Conservation (phyloP, 2,329 filamentous ascomycete species). For the Coniochaeta sp. region DNA sequence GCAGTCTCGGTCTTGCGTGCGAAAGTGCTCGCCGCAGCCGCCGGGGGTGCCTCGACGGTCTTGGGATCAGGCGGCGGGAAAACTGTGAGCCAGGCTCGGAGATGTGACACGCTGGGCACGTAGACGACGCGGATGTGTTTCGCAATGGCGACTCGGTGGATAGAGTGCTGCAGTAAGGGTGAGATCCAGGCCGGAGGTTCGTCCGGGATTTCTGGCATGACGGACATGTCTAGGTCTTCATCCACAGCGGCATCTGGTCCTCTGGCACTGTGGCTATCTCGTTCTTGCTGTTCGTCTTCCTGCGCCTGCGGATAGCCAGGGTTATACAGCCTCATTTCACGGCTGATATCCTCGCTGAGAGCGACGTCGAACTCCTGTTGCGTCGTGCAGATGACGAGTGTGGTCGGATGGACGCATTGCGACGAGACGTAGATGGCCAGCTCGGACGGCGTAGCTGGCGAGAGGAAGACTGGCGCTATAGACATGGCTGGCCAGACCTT, state of each 20-base stretch:
- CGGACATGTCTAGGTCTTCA: background rate
- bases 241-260: conserved; percentile 7
- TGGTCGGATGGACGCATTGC: conserved; percentile 48
- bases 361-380: conserved; percentile 56
- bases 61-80: conserved; percentile 13
- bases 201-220: background rate
- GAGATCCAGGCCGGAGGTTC: conserved; percentile 15
- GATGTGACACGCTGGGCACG: conserved; percentile 64
- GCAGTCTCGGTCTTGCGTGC: background rate
- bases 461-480: conserved; percentile 33
- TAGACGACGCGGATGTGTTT: conserved; percentile 65
- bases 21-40: conserved; percentile 4
- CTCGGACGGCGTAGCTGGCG: conserved; percentile 47
- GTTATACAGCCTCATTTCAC: conserved; percentile 11
- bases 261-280: conserved; percentile 3
- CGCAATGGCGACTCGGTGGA: conserved; percentile 62
- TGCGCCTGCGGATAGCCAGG: background rate
- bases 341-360: conserved; percentile 42
- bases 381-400: conserved; percentile 63
- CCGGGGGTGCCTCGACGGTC: conserved; percentile 1
- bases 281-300: conserved; percentile 9
- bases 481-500: background rate
- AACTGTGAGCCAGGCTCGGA: conserved; percentile 64
- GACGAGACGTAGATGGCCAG: conserved; percentile 59
- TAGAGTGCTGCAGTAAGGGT: conserved; percentile 51